phyloP scores from a whole-genome alignment of 164 flowering plant genomes.

The Aristolochia contorta region DNA sequence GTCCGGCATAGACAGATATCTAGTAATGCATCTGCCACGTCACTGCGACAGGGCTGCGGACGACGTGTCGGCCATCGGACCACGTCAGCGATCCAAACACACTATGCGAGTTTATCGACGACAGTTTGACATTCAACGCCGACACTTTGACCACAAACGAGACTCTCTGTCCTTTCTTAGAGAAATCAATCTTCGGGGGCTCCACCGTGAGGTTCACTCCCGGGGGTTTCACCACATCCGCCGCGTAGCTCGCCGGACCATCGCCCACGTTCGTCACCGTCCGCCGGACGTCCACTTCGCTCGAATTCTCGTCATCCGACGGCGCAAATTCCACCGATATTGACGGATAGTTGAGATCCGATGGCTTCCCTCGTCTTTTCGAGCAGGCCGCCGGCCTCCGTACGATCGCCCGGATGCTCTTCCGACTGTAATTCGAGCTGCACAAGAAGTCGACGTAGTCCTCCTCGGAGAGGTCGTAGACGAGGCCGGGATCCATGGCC shows the following conservation, averaged over 20 bases:
- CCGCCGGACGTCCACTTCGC: slow-evolving; percentile 3
- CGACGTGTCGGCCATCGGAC: slow-evolving; percentile 7
- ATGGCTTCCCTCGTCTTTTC: slow-evolving; percentile 6
- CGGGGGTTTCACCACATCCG: not conserved
- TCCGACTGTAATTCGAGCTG: slow-evolving; percentile 19
- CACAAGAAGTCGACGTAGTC: slow-evolving; percentile 42
- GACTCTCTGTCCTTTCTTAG: slow-evolving; percentile 1
- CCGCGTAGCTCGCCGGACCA: slow-evolving; percentile 7
- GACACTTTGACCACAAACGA: slow-evolving; percentile 2
- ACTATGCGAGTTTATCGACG: not conserved
- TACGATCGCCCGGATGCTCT: slow-evolving; percentile 18
- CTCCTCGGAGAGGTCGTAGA: slow-evolving; percentile 26
- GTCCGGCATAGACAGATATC: too few species aligned
- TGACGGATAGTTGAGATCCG: slow-evolving; percentile 47
- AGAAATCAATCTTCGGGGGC: slow-evolving; percentile 4
- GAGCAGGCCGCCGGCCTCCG: slow-evolving; percentile 16
- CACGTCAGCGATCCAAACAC: slow-evolving; percentile 7
- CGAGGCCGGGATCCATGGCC: slow-evolving; percentile 37
- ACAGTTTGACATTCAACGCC: not conserved
- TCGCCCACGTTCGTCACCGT: slow-evolving; percentile 9
- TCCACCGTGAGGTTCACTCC: slow-evolving; percentile 4
- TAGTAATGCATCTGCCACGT: slow-evolving; percentile 4
- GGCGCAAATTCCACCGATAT: slow-evolving; percentile 19
- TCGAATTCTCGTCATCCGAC: not conserved
- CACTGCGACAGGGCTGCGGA: slow-evolving; percentile 7